Evolutionary conservation across 345 rosid genomes (phyloP), one percentile per base, ranked within the genome.

Genomic region (Dovyalis caffra): DNA sequence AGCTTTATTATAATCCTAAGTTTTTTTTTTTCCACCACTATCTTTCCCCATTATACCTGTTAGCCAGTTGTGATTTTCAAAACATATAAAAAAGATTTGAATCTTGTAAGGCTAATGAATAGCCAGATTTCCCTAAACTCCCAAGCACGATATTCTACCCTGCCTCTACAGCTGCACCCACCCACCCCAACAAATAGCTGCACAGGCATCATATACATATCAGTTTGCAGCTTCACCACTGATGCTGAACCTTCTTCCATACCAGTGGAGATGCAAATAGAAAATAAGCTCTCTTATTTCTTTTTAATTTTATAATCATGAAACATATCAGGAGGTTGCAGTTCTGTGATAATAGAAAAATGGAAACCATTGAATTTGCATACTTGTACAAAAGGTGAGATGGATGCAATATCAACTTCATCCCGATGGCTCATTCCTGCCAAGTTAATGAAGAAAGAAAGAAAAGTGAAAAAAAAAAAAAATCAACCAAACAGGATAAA

Each of bases 341-440:
- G n/a, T n/a, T n/a, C n/a, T n/a, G n/a, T n/a, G n/a, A n/a, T n/a
- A n/a, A n/a, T 43, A 67, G 34, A 57, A 69, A 64, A 53, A 67
- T 14, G 60, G 25, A 67, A 73, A 70, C 40, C 68, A 73, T 34
- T 23, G 64, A 62, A 64, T 23, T 53, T 12, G 47, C 89, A 64
- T 83, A 92, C 99, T 80, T 91, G 96, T 68, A 95, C 93, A 85
- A 93, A 95, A 45, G 98, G 98, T 33, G 70, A 77, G 81, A 95
- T 56, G 56, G 20, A 66, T 28, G 97, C 79, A 29, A 95, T 87
- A 69, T 81, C 89, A 60, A 93, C 98, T 90, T 90, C 70, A 83
- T 95, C 98, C 16, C 88, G 69, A 75, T 95, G 98, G 77, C 98
- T 91, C 61, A 95, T 88, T 77, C 99, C 98, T 95, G 88, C 68